Conservation (phyloP, 2,329 filamentous ascomycete species). For the Epichloe bromicola region DNA sequence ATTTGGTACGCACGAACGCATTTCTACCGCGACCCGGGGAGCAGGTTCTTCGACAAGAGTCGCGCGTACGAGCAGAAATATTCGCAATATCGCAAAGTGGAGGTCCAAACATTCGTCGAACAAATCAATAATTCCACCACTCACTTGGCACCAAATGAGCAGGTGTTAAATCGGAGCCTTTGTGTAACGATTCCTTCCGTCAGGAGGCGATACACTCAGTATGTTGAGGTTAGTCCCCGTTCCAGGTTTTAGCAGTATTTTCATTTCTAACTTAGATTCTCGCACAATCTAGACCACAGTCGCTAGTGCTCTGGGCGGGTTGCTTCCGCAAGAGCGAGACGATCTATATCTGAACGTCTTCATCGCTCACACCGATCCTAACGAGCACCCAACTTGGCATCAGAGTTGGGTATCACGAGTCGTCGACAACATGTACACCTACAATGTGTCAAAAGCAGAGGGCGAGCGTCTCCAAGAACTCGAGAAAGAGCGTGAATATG, state of each 20-base stretch:
- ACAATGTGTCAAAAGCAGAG: neutral
- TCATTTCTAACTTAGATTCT: neutral
- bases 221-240: neutral
- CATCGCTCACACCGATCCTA: neutral
- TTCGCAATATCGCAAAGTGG: neutral
- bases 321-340: neutral
- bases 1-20: neutral
- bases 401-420: neutral
- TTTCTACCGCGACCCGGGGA: neutral
- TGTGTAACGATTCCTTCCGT: neutral
- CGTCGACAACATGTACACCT: neutral
- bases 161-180: neutral
- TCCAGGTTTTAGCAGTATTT: neutral
- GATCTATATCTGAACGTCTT: neutral
- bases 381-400: neutral
- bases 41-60: neutral
- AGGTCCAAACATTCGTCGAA: neutral
- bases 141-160: neutral
- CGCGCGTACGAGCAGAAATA: constrained; percentile 1
- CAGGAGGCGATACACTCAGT: neutral
- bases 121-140: neutral
- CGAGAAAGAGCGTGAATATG: neutral
- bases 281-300: neutral
- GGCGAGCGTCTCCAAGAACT: neutral
- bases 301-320: neutral